phyloP scores from a whole-genome alignment of 2,329 filamentous ascomycete species.

The Fusarium drepaniforme region DNA sequence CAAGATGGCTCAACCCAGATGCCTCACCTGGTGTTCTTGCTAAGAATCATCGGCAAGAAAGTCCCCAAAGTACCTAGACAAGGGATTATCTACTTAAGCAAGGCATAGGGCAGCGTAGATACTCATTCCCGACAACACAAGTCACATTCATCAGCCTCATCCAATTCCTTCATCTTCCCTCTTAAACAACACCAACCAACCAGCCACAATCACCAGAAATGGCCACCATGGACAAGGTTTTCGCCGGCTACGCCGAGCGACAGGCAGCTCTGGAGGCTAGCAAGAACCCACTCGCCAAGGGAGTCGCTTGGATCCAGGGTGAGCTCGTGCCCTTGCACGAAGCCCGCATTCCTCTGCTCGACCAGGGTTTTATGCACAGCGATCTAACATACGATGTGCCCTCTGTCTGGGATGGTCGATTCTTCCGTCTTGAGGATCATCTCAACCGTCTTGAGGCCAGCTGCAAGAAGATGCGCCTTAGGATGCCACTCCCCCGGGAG shows the following conservation, averaged over 20 bases:
- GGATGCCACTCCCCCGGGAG: constrained; percentile 54
- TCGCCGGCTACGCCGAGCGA: constrained; percentile 51
- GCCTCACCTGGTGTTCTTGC: background rate
- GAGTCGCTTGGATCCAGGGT: constrained; percentile 61
- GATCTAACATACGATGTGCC: constrained; percentile 66
- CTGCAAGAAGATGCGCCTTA: constrained; percentile 59
- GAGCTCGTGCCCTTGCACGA: constrained; percentile 56
- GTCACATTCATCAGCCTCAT: background rate
- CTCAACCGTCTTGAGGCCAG: constrained; percentile 56
- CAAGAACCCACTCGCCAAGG: constrained; percentile 46
- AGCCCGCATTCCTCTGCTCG: constrained; percentile 62
- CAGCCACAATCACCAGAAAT: constrained; percentile 41
- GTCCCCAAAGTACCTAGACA: background rate
- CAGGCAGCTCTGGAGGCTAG: constrained; percentile 40
- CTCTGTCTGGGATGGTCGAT: constrained; percentile 63
- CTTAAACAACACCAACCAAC: background rate
- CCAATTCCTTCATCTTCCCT: background rate
- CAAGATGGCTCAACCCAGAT: background rate
- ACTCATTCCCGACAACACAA: background rate
- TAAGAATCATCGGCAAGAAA: background rate
- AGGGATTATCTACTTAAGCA: constrained; percentile 19
- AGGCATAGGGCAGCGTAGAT: background rate
- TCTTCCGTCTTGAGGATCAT: constrained; percentile 65
- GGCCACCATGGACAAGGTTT: constrained; percentile 58
- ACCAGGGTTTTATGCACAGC: constrained; percentile 65